Percentiles rank a stretch among this genome's conserved stretches.
Evolutionary conservation across 805 yeast genomes (phyloP).

Genomic region (Zygosaccharomyces gambellarensis): DNA sequence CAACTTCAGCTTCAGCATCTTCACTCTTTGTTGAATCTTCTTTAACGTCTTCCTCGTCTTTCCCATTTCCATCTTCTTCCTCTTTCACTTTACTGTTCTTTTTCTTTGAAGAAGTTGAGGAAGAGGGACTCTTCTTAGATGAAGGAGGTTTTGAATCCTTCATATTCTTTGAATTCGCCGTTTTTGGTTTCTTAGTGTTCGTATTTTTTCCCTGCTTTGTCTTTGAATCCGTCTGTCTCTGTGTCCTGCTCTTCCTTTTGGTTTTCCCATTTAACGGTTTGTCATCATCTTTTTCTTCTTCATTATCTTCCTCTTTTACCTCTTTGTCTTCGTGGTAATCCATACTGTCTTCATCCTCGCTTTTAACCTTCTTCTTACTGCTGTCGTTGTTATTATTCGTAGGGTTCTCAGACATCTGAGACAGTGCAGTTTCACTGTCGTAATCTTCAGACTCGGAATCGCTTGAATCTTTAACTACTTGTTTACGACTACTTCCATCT

Average conservation of each 20-base stretch:
- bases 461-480: background rate
- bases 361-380: constrained; percentile 7
- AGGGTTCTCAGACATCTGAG: constrained; percentile 14
- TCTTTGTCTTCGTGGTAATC: background rate
- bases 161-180: constrained; percentile 3
- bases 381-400: constrained; percentile 2
- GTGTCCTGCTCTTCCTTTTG: constrained; percentile 6
- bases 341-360: background rate
- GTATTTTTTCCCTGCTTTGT: constrained; percentile 19
- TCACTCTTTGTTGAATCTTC: constrained; percentile 40
- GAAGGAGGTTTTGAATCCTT: constrained; percentile 4
- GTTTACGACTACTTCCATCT: background rate
- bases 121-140: constrained; percentile 8
- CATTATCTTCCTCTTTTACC: constrained; percentile 9
- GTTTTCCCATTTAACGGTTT: constrained; percentile 6
- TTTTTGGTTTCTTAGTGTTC: constrained; percentile 14
- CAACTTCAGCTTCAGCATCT: constrained; percentile 49
- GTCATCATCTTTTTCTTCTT: constrained; percentile 10
- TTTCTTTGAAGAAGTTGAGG: constrained; percentile 13
- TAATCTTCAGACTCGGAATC: constrained; percentile 10
- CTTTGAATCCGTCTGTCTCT: constrained; percentile 1
- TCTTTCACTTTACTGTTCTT: constrained; percentile 9
- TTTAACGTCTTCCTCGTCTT: constrained; percentile 21
- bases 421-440: constrained; percentile 26
- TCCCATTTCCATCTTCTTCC: constrained; percentile 8